Percentiles rank a stretch among this genome's conserved stretches.
Evolutionary conservation across 352 stramenopile species (phyloP).

Genomic region (Phytophthora multivora): DNA sequence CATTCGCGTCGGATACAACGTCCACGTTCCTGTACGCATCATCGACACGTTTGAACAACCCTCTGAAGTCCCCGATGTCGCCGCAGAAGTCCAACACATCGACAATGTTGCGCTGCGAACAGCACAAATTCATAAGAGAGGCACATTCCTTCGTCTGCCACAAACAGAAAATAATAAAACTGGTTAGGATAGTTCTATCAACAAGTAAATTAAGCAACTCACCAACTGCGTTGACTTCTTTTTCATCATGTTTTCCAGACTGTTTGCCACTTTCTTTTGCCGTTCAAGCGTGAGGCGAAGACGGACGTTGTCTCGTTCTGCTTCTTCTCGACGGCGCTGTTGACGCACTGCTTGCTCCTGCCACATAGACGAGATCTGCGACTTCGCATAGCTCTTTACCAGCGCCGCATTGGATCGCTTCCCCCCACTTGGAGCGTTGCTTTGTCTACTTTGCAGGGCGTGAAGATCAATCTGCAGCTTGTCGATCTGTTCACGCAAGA

Average conservation of each 20-base stretch:
- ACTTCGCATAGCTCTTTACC: conserved; percentile 1
- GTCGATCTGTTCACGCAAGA: conserved; percentile 38
- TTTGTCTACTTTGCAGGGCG: conserved; percentile 21
- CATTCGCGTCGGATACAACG: conserved; percentile 25
- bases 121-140: conserved; percentile 22
- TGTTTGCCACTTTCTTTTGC: conserved; percentile 42
- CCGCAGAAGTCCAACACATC: conserved; percentile 27
- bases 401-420: background rate
- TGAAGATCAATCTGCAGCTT: conserved; percentile 37
- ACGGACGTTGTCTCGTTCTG: conserved; percentile 34
- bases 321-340: conserved; percentile 12
- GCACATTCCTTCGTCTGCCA: conserved; percentile 20
- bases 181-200: background rate
- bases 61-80: conserved; percentile 23
- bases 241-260: conserved; percentile 35
- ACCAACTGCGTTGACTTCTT: conserved; percentile 23
- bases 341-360: conserved; percentile 19
- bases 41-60: conserved; percentile 23
- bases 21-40: conserved; percentile 22
- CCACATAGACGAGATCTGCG: conserved; percentile 24
- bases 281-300: conserved; percentile 37
- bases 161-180: background rate
- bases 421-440: background rate
- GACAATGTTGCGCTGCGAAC: conserved; percentile 1
- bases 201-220: background rate